These are phyloP conservation scores for Gnetum montanum DNA, from an alignment of 75 land plant species.

Conservation along the genomic window DNA sequence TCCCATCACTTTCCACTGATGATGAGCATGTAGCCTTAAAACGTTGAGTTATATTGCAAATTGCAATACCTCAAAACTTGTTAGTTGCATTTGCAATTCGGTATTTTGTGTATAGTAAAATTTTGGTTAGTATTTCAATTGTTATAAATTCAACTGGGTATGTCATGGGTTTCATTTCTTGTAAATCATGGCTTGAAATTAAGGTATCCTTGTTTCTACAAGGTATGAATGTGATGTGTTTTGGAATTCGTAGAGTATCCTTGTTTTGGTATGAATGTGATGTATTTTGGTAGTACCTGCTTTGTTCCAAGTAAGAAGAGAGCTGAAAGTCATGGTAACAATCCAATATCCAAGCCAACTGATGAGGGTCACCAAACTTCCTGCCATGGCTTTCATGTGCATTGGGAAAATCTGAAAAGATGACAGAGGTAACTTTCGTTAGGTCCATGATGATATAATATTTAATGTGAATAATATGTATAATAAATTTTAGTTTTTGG, in stretches of 20 bases:
- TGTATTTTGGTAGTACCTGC: slow-evolving; percentile 12
- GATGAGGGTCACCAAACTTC: slow-evolving; percentile 35
- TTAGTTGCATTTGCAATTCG: too few species aligned
- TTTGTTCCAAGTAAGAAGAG: slow-evolving; percentile 30
- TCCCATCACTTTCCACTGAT: too few species aligned
- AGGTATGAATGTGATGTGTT: background rate
- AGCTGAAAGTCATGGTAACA: slow-evolving; percentile 29
- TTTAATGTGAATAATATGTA: background rate
- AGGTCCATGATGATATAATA: background rate
- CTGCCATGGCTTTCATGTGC: slow-evolving; percentile 34
- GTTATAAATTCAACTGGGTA: too few species aligned
- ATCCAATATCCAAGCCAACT: slow-evolving; percentile 30
- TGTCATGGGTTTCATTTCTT: too few species aligned
- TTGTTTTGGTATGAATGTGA: background rate
- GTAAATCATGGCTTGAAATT: background rate
- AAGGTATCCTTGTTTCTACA: background rate
- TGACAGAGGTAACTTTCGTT: background rate
- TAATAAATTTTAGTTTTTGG: background rate
- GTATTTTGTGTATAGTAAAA: too few species aligned
- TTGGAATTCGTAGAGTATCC: background rate
- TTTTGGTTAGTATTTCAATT: too few species aligned
- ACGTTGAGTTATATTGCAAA: too few species aligned
- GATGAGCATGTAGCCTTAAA: too few species aligned
- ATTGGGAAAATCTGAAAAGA: slow-evolving; percentile 31
- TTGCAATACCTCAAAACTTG: too few species aligned